phyloP scores from a whole-genome alignment of 1,284 basidiomycete genomes.

The Puccinia sorghi region DNA sequence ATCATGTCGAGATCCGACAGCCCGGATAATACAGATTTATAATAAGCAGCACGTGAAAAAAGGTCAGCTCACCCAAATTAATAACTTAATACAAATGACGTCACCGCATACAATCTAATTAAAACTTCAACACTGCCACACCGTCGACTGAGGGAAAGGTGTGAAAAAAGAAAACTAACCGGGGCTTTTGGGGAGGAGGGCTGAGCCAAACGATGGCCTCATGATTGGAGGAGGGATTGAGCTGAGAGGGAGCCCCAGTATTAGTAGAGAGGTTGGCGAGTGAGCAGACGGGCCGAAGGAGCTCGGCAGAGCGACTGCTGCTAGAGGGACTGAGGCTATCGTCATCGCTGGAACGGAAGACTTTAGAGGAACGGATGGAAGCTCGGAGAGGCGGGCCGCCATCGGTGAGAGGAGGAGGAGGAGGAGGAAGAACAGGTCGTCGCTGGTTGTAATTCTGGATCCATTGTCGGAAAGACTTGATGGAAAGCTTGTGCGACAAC shows the following conservation, averaged over 20 bases:
- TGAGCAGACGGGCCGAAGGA: background rate
- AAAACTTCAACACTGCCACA: background rate
- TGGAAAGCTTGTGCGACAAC: conserved; percentile 12
- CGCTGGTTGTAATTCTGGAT: conserved; percentile 32
- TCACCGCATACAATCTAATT: background rate
- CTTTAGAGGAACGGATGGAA: background rate
- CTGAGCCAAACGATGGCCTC: background rate
- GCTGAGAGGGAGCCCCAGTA: background rate
- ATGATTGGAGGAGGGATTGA: background rate
- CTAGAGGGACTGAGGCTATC: background rate
- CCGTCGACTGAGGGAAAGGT: too few relatives aligned
- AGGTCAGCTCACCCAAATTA: too few relatives aligned
- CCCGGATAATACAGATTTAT: too few relatives aligned
- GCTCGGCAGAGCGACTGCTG: background rate
- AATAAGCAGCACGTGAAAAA: too few relatives aligned
- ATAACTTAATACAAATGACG: background rate
- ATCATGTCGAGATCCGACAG: too few relatives aligned
- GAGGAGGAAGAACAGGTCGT: background rate
- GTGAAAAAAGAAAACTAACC: background rate
- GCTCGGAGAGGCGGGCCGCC: background rate
- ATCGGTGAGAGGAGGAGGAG: background rate
- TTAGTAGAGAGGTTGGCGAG: too few relatives aligned
- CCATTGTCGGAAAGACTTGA: conserved; percentile 36
- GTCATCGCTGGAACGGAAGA: background rate
- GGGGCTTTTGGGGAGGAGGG: background rate